Conservation (phyloP, 2,329 filamentous ascomycete species). For the Claviceps maximensis region DNA sequence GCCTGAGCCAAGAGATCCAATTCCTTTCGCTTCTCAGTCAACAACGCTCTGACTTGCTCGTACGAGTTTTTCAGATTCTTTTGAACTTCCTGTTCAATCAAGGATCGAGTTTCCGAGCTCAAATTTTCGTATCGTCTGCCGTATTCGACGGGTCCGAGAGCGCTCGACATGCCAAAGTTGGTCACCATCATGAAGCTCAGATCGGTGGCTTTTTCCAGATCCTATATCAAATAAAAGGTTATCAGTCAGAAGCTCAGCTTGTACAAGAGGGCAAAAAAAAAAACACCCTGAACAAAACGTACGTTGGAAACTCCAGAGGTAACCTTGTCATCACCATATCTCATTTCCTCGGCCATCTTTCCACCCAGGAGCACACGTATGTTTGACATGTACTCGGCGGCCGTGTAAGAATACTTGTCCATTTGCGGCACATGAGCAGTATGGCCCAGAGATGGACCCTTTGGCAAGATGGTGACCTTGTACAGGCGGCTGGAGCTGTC, state of each 20-base stretch:
- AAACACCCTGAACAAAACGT: constrained; percentile 22
- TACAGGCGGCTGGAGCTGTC: constrained; percentile 68
- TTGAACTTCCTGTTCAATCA: constrained; percentile 82
- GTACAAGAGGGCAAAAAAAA: background rate
- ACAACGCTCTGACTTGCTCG: constrained; percentile 54
- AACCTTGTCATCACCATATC: constrained; percentile 83
- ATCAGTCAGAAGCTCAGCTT: constrained; percentile 12
- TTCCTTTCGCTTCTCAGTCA: constrained; percentile 66
- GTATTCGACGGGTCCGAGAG: constrained; percentile 83
- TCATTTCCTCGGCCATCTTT: constrained; percentile 80
- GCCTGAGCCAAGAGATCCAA: constrained; percentile 80
- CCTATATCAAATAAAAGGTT: constrained; percentile 33
- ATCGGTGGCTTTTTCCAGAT: constrained; percentile 70
- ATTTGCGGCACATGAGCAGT: constrained; percentile 82
- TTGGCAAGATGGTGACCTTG: constrained; percentile 93
- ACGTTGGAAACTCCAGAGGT: constrained; percentile 75
- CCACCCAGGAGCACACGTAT: constrained; percentile 77
- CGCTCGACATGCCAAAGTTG: constrained; percentile 74
- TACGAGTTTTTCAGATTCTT: constrained; percentile 72
- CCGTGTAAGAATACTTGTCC: constrained; percentile 83
- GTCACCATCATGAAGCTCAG: constrained; percentile 83
- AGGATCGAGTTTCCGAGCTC: constrained; percentile 71
- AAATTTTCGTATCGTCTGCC: constrained; percentile 66
- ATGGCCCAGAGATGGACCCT: constrained; percentile 73
- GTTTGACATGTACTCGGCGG: constrained; percentile 65